These are phyloP conservation scores for Penicillium turbatum DNA, from an alignment of 495 filamentous ascomycete genomes.

Conservation along the genomic window DNA sequence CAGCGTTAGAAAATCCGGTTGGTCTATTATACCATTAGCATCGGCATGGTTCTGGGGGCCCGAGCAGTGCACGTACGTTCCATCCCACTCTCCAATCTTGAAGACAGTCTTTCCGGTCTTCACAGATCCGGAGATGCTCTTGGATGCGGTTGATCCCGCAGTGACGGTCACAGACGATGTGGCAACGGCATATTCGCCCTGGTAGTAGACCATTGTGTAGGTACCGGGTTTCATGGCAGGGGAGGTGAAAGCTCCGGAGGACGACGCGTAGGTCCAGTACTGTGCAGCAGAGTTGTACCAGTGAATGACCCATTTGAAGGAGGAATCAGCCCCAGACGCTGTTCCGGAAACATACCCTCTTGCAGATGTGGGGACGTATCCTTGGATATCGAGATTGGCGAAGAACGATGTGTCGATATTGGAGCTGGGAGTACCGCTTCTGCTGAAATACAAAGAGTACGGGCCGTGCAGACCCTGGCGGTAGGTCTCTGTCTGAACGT, in stretches of 20 bases:
- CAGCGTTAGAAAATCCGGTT: conserved; percentile 62
- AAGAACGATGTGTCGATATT: conserved; percentile 58
- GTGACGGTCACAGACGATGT: conserved; percentile 49
- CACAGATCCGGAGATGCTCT: conserved; percentile 49
- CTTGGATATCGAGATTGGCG: conserved; percentile 50
- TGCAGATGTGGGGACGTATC: conserved; percentile 49
- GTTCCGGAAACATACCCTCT: conserved; percentile 59
- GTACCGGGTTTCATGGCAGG: conserved; percentile 64
- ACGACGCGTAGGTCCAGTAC: conserved; percentile 57
- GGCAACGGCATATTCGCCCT: conserved; percentile 57
- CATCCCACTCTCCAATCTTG: conserved; percentile 62
- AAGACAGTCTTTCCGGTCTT: conserved; percentile 49
- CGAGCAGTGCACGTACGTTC: conserved; percentile 26
- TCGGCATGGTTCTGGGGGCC: neutral
- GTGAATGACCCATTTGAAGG: conserved; percentile 53
- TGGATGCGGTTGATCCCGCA: conserved; percentile 49
- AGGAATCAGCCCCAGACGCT: conserved; percentile 48
- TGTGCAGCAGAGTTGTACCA: conserved; percentile 62
- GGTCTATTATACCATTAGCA: conserved; percentile 33
- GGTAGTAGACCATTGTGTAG: conserved; percentile 65
- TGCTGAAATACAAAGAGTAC: conserved; percentile 58
- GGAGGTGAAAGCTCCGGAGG: conserved; percentile 54
- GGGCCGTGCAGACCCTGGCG: conserved; percentile 65
- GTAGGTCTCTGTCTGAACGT: conserved; percentile 58
- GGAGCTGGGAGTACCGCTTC: conserved; percentile 50